Conservation (phyloP, 2,329 filamentous ascomycete genomes). For the Colletotrichum incanum region DNA sequence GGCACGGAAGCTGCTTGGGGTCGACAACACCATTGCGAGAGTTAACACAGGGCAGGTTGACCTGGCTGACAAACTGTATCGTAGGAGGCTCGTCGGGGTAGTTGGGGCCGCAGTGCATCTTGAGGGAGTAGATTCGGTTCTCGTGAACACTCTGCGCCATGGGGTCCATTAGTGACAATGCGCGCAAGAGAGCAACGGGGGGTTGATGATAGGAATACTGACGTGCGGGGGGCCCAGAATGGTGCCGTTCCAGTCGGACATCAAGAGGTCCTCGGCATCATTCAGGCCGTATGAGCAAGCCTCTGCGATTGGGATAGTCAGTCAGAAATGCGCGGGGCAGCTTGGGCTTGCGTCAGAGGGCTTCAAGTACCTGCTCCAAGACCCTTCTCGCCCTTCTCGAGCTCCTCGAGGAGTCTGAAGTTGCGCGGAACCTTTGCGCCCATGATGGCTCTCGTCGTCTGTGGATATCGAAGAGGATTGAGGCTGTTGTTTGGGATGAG, state of each 20-base stretch:
- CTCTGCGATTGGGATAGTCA: slow-evolving; percentile 68
- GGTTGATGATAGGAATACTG: slow-evolving; percentile 55
- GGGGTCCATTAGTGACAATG: slow-evolving; percentile 25
- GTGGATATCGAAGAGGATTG: not conserved
- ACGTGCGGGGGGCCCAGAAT: slow-evolving; percentile 97
- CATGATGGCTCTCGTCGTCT: slow-evolving; percentile 47
- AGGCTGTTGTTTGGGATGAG: slow-evolving; percentile 18
- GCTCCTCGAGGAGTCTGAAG: slow-evolving; percentile 95
- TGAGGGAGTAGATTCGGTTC: slow-evolving; percentile 98
- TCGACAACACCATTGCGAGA: slow-evolving; percentile 87
- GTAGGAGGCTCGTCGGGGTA: slow-evolving; percentile 93
- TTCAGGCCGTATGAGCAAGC: slow-evolving; percentile 97
- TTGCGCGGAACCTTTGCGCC: slow-evolving; percentile 85
- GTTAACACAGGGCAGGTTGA: slow-evolving; percentile 97
- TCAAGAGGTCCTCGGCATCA: slow-evolving; percentile 93
- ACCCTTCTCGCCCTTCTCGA: slow-evolving; percentile 99
- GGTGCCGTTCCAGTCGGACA: slow-evolving; percentile 99
- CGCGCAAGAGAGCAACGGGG: slow-evolving; percentile 3
- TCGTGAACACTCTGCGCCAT: slow-evolving; percentile 87
- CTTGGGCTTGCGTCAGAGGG: slow-evolving; percentile 15
- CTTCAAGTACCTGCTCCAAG: slow-evolving; percentile 82
- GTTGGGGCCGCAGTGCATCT: slow-evolving; percentile 91
- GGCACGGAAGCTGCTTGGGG: slow-evolving; percentile 84
- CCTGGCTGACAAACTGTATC: slow-evolving; percentile 92
- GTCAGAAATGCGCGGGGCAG: slow-evolving; percentile 21